Evolutionary conservation across 164 flowering plant species (phyloP), one percentile per base, ranked within the genome.

Genomic region (Chloranthus sessilifolius): DNA sequence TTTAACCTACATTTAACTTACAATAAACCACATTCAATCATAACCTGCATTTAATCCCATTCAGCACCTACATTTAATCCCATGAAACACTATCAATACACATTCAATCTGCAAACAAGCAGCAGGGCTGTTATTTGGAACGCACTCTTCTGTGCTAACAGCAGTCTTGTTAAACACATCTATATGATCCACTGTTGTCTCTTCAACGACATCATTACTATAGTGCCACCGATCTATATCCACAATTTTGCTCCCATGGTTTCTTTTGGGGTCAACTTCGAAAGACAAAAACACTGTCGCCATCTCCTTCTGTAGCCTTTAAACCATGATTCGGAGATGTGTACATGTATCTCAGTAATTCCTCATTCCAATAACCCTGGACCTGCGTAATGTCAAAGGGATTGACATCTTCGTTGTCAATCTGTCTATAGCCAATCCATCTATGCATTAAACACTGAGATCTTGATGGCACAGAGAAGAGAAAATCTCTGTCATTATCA

Each of bases 401-500:
- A 58, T 74, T 77, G 56, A 82, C 55, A 9, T 67, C 83, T 65
- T 76, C 83, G 60, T 77, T 69, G 16, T 84, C 84, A 67, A 74
- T 78, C 70, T 52, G 69, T 47, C 76, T 68, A 52, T 71, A 84
- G 4, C 82, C 85, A 20, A 71, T 65, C 65, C 78, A 60, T 69
- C 87, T 81, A 82, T 79, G 83, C 83, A 87, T 95, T 74, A 78
- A 85, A 75, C 82, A 85, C 77, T 81, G n/a, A n/a, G n/a, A n/a
- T n/a, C n/a, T n/a, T n/a, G n/a, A n/a, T n/a, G n/a, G n/a, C 71
- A 72, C 89, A 82, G 98, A 81, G 74, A 75, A 87, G 82, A 82
- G 85, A 79, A 90, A 69, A 82, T 90, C 98, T 74, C 87, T 78
- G 81, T 79, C 91, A 81, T 73, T 77, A 76, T 59, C 70, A 50